phyloP scores from a whole-genome alignment of 352 stramenopile genomes.

The Lagenidium sp. region DNA sequence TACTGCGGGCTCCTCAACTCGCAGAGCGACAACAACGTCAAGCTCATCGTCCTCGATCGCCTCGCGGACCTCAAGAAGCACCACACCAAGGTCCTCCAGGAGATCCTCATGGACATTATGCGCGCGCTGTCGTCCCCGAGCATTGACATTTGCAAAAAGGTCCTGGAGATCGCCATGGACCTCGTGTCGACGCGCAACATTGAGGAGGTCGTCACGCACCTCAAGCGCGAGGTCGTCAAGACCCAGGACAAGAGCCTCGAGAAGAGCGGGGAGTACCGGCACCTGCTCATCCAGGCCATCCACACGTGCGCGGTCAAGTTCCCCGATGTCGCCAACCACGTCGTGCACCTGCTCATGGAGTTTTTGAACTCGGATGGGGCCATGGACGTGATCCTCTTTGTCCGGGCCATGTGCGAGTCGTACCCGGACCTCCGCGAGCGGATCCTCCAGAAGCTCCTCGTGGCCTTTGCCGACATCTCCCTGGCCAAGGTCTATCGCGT shows the following conservation, averaged over 20 bases:
- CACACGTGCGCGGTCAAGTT: slow-evolving; percentile 97
- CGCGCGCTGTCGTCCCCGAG: slow-evolving; percentile 94
- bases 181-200: slow-evolving; percentile 97
- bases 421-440: slow-evolving; percentile 90
- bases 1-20: slow-evolving; percentile 97
- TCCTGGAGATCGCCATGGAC: slow-evolving; percentile 97
- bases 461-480: slow-evolving; percentile 91
- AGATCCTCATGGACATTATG: slow-evolving; percentile 99
- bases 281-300: slow-evolving; percentile 98
- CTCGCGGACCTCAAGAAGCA: slow-evolving; percentile 97
- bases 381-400: slow-evolving; percentile 98
- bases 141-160: slow-evolving; percentile 98
- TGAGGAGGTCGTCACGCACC: slow-evolving; percentile 91
- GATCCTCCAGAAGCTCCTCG: slow-evolving; percentile 93
- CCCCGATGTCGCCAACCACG: slow-evolving; percentile 94
- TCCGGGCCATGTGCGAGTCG: slow-evolving; percentile 96
- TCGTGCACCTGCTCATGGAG: slow-evolving; percentile 99
- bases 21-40: slow-evolving; percentile 99
- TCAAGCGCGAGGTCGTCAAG: slow-evolving; percentile 89
- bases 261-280: slow-evolving; percentile 95
- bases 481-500: slow-evolving; percentile 95
- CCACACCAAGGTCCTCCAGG: slow-evolving; percentile 95
- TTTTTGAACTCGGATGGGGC: slow-evolving; percentile 96
- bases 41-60: slow-evolving; percentile 99
- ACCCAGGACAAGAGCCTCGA: slow-evolving; percentile 87